These are phyloP conservation scores for Begonia loranthoides DNA, from an alignment of 306 rosid species.

Conservation along the genomic window DNA sequence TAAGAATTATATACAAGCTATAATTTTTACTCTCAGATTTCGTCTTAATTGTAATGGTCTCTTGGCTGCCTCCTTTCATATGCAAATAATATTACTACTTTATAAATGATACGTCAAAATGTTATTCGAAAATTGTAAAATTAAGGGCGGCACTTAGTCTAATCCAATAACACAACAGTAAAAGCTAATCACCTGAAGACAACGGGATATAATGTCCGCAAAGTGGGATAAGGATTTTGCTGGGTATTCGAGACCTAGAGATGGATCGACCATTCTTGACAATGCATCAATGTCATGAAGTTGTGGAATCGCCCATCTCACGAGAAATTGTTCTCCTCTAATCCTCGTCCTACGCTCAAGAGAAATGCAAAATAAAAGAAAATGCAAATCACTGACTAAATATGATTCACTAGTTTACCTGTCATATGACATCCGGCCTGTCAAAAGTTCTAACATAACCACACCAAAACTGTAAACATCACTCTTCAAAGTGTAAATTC, in stretches of 20 bases:
- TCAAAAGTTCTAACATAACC: constrained; percentile 87
- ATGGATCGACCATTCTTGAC: constrained; percentile 91
- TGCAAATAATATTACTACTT: too few relatives aligned
- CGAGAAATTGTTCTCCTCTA: constrained; percentile 82
- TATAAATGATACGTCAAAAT: too few relatives aligned
- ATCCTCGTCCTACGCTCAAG: constrained; percentile 31
- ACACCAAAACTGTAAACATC: constrained; percentile 95
- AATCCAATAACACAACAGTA: neutral
- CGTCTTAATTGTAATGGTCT: too few relatives aligned
- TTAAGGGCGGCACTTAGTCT: too few relatives aligned
- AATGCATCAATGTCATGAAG: constrained; percentile 96
- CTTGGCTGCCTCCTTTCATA: too few relatives aligned
- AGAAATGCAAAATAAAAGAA: too few relatives aligned
- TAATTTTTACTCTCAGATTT: too few relatives aligned
- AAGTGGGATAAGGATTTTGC: constrained; percentile 81
- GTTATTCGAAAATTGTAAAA: too few relatives aligned
- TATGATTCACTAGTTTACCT: constrained; percentile 27
- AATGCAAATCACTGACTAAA: neutral
- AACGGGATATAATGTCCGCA: constrained; percentile 76
- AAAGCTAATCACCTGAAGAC: constrained; percentile 64
- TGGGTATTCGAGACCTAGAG: constrained; percentile 55
- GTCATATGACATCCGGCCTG: constrained; percentile 83
- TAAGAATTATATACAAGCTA: too few relatives aligned
- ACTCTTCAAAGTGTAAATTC: constrained; percentile 69
- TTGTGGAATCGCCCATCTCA: constrained; percentile 88